Evolutionary conservation across 139 green algal genomes (phyloP).

Genomic region (Chlorella sp.): DNA sequence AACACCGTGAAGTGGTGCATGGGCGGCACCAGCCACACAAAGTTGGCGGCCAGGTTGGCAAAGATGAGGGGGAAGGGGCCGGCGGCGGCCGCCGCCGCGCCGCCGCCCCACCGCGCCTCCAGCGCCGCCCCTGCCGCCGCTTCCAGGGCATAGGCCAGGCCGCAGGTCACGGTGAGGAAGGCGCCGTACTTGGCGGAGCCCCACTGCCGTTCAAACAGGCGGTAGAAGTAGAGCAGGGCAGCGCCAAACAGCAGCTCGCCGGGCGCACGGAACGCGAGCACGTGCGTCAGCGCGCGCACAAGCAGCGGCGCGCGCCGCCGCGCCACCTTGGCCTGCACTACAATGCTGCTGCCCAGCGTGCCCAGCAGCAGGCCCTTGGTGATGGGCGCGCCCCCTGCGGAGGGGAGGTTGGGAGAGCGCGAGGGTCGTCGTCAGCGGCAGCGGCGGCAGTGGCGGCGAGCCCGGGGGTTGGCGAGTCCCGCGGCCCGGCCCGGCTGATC

Average conservation of each 20-base stretch:
- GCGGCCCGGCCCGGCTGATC: no score
- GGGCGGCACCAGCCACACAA: slow-evolving; percentile 62
- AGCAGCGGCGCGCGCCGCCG: slow-evolving; percentile 42
- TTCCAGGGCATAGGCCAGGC: slow-evolving; percentile 55
- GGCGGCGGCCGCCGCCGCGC: not conserved
- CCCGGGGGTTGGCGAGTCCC: not conserved
- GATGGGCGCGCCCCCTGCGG: slow-evolving; percentile 60
- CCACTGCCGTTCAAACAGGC: slow-evolving; percentile 69
- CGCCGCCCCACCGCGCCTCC: not conserved
- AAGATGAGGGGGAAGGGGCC: slow-evolving; percentile 70
- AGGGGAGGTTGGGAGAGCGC: not conserved
- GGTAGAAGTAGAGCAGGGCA: slow-evolving; percentile 67
- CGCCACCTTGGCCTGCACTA: slow-evolving; percentile 42
- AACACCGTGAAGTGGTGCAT: slow-evolving; percentile 61
- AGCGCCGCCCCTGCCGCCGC: slow-evolving; percentile 2
- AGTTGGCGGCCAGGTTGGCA: slow-evolving; percentile 66
- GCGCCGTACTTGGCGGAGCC: slow-evolving; percentile 61
- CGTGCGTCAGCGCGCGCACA: slow-evolving; percentile 20
- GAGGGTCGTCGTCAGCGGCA: no score
- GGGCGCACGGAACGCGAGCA: slow-evolving; percentile 56
- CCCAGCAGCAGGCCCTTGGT: slow-evolving; percentile 67
- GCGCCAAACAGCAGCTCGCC: slow-evolving; percentile 65
- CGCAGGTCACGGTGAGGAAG: slow-evolving; percentile 46
- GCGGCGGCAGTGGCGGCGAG: not conserved
- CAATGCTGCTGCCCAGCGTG: slow-evolving; percentile 43